Percentiles rank a stretch among this genome's conserved stretches.
Evolutionary conservation across 2,329 filamentous ascomycete genomes (phyloP).

Genomic region (Phoma sp.): DNA sequence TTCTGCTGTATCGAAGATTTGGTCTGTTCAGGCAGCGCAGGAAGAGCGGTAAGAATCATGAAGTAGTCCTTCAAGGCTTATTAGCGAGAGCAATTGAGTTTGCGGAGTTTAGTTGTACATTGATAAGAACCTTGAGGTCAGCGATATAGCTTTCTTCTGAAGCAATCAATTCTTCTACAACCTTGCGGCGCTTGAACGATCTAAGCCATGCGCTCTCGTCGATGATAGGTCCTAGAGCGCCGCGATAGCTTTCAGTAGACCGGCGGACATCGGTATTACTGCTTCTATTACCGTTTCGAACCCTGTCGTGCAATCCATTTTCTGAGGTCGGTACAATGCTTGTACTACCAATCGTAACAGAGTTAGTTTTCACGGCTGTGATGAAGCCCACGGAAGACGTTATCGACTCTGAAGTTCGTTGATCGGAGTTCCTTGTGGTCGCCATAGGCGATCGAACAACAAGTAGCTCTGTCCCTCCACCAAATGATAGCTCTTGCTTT

Average conservation of each 20-base stretch:
- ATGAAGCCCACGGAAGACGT: constrained; percentile 80
- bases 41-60: constrained; percentile 71
- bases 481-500: constrained; percentile 45
- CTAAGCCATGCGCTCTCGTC: constrained; percentile 76
- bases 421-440: constrained; percentile 28
- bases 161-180: constrained; percentile 82
- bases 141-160: constrained; percentile 90
- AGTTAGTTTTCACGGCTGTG: constrained; percentile 80
- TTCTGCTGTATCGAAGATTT: constrained; percentile 79
- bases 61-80: constrained; percentile 50
- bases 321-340: constrained; percentile 68
- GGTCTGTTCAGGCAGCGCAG: constrained; percentile 67
- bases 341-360: constrained; percentile 74
- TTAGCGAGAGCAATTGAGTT: not conserved
- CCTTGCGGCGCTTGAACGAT: constrained; percentile 74
- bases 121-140: constrained; percentile 84
- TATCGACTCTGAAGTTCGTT: constrained; percentile 61
- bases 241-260: constrained; percentile 63
- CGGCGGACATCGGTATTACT: constrained; percentile 65
- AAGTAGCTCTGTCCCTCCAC: constrained; percentile 26
- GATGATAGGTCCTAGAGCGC: constrained; percentile 53
- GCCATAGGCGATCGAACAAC: constrained; percentile 15
- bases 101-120: constrained; percentile 62
- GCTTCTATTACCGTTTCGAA: constrained; percentile 64
- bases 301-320: constrained; percentile 65